Conservation (phyloP, 306 rosid genomes). For the Crotalaria pallida region DNA sequence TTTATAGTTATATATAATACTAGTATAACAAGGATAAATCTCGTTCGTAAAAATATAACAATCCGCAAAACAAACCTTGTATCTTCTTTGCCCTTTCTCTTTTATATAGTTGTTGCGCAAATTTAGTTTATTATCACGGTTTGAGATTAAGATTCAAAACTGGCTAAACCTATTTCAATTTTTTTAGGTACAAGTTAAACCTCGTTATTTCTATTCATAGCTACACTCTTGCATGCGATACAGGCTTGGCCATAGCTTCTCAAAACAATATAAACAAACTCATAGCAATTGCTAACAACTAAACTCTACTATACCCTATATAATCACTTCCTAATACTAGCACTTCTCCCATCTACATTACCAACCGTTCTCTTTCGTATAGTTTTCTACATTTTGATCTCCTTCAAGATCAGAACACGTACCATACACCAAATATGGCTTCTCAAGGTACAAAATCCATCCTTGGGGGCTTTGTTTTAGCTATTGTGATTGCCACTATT, state of each 20-base stretch:
- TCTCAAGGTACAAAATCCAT: background rate
- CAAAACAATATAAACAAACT: constrained; percentile 23
- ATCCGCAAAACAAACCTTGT: background rate
- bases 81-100: background rate
- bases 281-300: background rate
- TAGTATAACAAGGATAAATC: too few species aligned
- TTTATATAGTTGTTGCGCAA: background rate
- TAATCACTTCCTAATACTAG: background rate
- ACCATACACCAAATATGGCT: background rate
- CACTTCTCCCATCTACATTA: background rate
- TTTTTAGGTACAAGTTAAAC: background rate
- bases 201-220: background rate
- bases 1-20: too few species aligned
- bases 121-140: background rate
- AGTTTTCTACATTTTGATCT: background rate
- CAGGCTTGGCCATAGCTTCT: background rate
- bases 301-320: constrained; percentile 8
- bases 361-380: background rate
- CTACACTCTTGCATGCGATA: too few species aligned
- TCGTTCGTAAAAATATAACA: too few species aligned
- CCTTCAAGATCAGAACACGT: too few species aligned
- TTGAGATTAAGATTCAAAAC: background rate
- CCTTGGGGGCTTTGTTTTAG: background rate
- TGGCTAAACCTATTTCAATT: too few species aligned
- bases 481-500: background rate